Percentiles rank a stretch among this genome's conserved stretches.
Evolutionary conservation across 805 yeast species (phyloP).

Genomic region (Candida corydali): DNA sequence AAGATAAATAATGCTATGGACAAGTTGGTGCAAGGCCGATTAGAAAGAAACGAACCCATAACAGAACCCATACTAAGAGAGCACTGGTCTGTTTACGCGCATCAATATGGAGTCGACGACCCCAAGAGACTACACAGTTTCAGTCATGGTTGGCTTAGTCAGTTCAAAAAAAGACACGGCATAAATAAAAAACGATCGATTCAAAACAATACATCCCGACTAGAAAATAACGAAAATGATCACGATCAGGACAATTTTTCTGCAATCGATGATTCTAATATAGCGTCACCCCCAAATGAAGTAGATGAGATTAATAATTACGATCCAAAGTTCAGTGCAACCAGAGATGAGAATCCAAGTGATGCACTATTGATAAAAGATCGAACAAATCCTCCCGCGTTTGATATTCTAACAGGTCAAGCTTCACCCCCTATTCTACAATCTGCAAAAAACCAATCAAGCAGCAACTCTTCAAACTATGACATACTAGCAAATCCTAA

Average conservation of each 20-base stretch:
- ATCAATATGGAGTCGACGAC: constrained; percentile 53
- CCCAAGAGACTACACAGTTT: constrained; percentile 53
- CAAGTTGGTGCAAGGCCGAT: constrained; percentile 42
- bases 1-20: constrained; percentile 60
- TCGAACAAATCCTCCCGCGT: neutral
- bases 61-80: constrained; percentile 54
- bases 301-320: too few relatives aligned
- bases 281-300: neutral
- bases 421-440: neutral
- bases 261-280: too few relatives aligned
- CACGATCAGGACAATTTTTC: too few relatives aligned
- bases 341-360: neutral
- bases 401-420: neutral
- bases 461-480: too few relatives aligned
- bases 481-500: constrained; percentile 19
- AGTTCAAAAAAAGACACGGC: constrained; percentile 57
- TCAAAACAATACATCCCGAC: neutral
- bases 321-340: constrained; percentile 4
- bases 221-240: neutral
- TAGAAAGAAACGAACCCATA: constrained; percentile 42
- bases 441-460: too few relatives aligned
- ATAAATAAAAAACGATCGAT: constrained; percentile 28
- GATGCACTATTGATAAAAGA: neutral
- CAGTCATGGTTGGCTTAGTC: constrained; percentile 62
- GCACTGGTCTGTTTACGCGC: constrained; percentile 54